Evolutionary conservation across 345 rosid species (phyloP).

Genomic region (Dovyalis caffra): DNA sequence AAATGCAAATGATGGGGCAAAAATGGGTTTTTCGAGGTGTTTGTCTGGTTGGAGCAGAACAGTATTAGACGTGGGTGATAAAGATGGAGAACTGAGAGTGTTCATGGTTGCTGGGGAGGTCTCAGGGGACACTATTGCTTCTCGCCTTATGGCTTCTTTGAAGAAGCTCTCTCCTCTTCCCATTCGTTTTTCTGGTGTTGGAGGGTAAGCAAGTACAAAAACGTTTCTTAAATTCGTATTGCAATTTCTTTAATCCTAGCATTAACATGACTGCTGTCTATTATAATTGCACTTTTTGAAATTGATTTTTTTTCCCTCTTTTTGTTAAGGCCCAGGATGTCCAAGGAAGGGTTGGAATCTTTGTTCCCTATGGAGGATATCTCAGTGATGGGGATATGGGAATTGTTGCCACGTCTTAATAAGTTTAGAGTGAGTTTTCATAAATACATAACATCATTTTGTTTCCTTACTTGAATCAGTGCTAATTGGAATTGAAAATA

Average conservation of each 20-base stretch:
- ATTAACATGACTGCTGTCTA: not conserved
- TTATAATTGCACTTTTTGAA: not conserved
- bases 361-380: constrained; percentile 88
- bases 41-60: constrained; percentile 41
- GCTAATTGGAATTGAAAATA: constrained; percentile 1
- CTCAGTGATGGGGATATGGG: constrained; percentile 94
- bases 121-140: constrained; percentile 80
- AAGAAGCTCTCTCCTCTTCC: constrained; percentile 66
- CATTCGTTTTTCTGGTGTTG: constrained; percentile 77
- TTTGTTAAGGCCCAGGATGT: constrained; percentile 62
- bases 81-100: constrained; percentile 74
- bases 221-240: not conserved
- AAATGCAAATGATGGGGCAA: not conserved
- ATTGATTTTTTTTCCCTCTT: not conserved
- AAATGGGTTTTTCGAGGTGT: not conserved
- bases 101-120: constrained; percentile 89
- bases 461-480: not conserved
- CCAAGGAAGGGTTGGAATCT: constrained; percentile 61
- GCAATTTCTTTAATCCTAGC: not conserved
- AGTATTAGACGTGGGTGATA: constrained; percentile 44
- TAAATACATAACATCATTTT: too few species aligned
- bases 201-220: constrained; percentile 58
- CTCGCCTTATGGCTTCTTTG: constrained; percentile 82
- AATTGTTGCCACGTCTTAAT: constrained; percentile 73
- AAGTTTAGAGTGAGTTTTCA: constrained; percentile 76